phyloP scores from a whole-genome alignment of 495 filamentous ascomycete species.

The Pyrenopolyporus hunteri region DNA sequence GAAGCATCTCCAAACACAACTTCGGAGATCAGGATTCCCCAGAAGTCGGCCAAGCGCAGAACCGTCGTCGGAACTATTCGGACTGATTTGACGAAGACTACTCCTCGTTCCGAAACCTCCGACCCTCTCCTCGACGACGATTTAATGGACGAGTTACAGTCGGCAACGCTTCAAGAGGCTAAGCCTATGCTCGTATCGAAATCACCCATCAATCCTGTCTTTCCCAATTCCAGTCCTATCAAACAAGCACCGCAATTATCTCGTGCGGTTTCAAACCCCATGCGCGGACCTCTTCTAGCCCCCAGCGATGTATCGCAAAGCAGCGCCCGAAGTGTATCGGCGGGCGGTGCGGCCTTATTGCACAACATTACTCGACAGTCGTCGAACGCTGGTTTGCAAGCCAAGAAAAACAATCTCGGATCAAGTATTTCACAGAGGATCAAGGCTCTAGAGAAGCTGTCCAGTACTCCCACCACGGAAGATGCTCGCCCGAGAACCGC shows the following conservation, averaged over 20 bases:
- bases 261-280: constrained; percentile 57
- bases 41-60: constrained; percentile 52
- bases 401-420: constrained; percentile 81
- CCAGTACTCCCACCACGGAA: constrained; percentile 43
- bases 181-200: constrained; percentile 82
- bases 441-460: constrained; percentile 82
- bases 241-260: constrained; percentile 43
- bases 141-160: constrained; percentile 87
- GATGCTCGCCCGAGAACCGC: constrained; percentile 48
- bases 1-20: constrained; percentile 13
- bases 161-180: constrained; percentile 81
- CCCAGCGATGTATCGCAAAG: constrained; percentile 48
- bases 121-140: constrained; percentile 78
- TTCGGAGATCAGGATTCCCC: constrained; percentile 27
- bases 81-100: constrained; percentile 53
- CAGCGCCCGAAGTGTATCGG: constrained; percentile 54
- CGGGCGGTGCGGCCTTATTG: constrained; percentile 51
- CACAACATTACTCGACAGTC: constrained; percentile 55
- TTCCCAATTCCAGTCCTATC: constrained; percentile 52
- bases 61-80: constrained; percentile 62
- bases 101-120: constrained; percentile 62
- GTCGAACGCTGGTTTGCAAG: constrained; percentile 51
- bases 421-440: constrained; percentile 90
- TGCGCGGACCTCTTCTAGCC: constrained; percentile 49
- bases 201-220: constrained; percentile 75